Base-by-base conservation (phyloP, 2,329 filamentous ascomycete species). In the Saccharata proteae region DNA sequence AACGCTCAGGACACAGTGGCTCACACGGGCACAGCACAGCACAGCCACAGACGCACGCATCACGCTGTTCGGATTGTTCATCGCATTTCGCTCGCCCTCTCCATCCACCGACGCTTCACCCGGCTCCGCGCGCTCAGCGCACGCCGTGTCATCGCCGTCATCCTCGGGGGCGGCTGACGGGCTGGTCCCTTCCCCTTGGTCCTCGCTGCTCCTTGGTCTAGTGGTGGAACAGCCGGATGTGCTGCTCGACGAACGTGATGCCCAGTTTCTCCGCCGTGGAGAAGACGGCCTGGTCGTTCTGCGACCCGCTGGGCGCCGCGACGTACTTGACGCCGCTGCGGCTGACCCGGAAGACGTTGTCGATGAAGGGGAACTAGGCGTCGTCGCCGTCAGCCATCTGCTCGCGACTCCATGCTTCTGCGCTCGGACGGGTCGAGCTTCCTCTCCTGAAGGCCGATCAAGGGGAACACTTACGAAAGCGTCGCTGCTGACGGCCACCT, bases 291-390 rank as follows among this genome's bases (percentile, higher is more conserved):
- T 67, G 59, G 54, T 90, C 83, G 53, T 90, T 90, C 59, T 90
- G 82, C 58, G 80, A 93, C 36, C 90, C 90, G 30, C 74, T 80
- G 7, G 90, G 90, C 22, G 88, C 88, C 33, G 90, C 88, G 49
- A 96, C 83, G 65, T 93, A 98, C 67, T 93, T 96, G 52, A 75
- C 85, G 29, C 90, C 90, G 14, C 84, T 93, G 48, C 84, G 73
- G 40, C 74, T 76, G 30, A 85, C 82, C 43, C 90, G 77, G 74
- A 92, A 94, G 43, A 98, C 80, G 49, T 98, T 98, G 67, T 98
- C 90, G 50, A 84, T 83, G 63, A 98, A 98, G 44, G 90, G 90
- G 74, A 98, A 98, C 81, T 84, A n/a, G n/a, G n/a, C n/a, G 37
- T 6, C n/a, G 15, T 20, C 20, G 4, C 18, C 19, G 32, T 36